phyloP scores from a whole-genome alignment of 1,284 basidiomycete species.

The Bjerkandera adusta region DNA sequence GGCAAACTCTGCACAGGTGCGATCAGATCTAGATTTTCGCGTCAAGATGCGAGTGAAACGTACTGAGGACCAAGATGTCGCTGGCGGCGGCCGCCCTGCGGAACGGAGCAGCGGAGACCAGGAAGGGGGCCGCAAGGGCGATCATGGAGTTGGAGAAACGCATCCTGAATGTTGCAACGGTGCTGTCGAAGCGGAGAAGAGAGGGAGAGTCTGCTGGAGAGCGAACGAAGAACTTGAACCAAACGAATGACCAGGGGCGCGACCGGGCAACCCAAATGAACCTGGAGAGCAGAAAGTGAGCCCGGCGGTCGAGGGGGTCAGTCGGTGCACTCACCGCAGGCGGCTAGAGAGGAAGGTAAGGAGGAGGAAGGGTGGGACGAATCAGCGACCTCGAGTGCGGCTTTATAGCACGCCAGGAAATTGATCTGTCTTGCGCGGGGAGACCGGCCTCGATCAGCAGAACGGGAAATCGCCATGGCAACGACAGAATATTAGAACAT shows the following conservation, averaged over 20 bases:
- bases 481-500: neutral
- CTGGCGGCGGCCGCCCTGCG: conserved; percentile 37
- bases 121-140: conserved; percentile 46
- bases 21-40: neutral
- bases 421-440: conserved; percentile 9
- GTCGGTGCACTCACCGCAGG: conserved; percentile 20
- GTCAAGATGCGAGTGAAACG: conserved; percentile 51
- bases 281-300: conserved; percentile 14
- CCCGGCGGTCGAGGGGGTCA: neutral
- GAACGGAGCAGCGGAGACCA: conserved; percentile 52
- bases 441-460: conserved; percentile 8
- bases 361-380: conserved; percentile 14
- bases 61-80: conserved; percentile 62
- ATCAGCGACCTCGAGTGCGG: conserved; percentile 8
- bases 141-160: conserved; percentile 42
- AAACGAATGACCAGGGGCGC: conserved; percentile 58
- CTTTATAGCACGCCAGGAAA: conserved; percentile 13
- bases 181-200: conserved; percentile 38
- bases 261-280: conserved; percentile 64
- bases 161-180: conserved; percentile 39
- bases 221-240: conserved; percentile 38
- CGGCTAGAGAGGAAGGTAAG: conserved; percentile 18
- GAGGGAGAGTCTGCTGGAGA: conserved; percentile 47
- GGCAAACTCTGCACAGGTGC: conserved; percentile 63
- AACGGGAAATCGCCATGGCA: conserved; percentile 6